These are phyloP conservation scores for Phyllosticta capitalensis DNA, from an alignment of 2,329 filamentous ascomycete genomes.

Conservation along the genomic window DNA sequence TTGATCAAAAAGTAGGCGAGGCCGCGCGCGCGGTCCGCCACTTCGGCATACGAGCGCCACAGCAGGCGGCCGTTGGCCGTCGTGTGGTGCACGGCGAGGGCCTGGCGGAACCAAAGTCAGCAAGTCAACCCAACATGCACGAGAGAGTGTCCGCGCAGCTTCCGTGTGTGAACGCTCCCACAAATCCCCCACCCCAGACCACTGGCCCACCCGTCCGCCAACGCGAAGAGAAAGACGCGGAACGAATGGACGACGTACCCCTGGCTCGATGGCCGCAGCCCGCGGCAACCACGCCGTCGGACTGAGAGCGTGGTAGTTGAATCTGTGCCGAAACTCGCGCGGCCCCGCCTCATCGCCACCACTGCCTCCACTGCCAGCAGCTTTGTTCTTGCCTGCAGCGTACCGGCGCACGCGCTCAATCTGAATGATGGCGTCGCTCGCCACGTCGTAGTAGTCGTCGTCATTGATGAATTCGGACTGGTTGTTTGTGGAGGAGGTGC, in stretches of 20 bases:
- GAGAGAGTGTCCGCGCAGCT: background rate
- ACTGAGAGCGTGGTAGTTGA: constrained; percentile 68
- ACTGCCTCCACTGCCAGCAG: too few relatives aligned
- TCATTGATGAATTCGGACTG: constrained; percentile 34
- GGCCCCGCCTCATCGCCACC: constrained; percentile 9
- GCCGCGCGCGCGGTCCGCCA: constrained; percentile 77
- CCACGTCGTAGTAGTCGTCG: constrained; percentile 36
- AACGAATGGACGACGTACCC: constrained; percentile 36
- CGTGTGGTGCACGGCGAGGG: constrained; percentile 74
- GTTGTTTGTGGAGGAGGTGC: constrained; percentile 26
- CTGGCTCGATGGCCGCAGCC: constrained; percentile 78
- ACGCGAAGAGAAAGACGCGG: too few relatives aligned
- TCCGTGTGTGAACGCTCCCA: too few relatives aligned
- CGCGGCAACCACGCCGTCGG: constrained; percentile 82
- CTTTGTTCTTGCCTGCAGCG: background rate
- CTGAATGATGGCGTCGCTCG: background rate
- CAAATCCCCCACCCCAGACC: too few relatives aligned
- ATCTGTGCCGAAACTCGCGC: constrained; percentile 35
- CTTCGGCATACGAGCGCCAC: constrained; percentile 67
- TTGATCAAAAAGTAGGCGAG: constrained; percentile 80
- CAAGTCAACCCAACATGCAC: background rate
- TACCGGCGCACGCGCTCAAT: background rate
- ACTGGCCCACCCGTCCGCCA: too few relatives aligned
- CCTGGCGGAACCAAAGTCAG: constrained; percentile 31
- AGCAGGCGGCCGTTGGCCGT: constrained; percentile 68